A percentile compares a stretch with the other conserved stretches of the same genome.
These are phyloP conservation scores for Citrus sinensis DNA, from an alignment of 345 rosid species.

Conservation along the genomic window DVS_A1.0 CM039166.1:14378501-14379000, in stretches of 20 bases:
- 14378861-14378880: neutral
- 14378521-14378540: too few relatives aligned
- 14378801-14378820: slow-evolving; percentile 15
- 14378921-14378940: neutral
- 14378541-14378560: too few relatives aligned
- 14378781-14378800: neutral
- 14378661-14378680: neutral
- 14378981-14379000: neutral
- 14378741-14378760: slow-evolving; percentile 2
- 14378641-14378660: neutral
- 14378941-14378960: neutral
- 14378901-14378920: neutral
- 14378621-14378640: neutral
- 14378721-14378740: slow-evolving; percentile 10
- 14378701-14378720: slow-evolving; percentile 7
- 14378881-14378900: neutral
- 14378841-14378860: neutral
- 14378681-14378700: neutral
- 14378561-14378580: neutral
- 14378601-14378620: neutral
- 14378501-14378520: too few relatives aligned
- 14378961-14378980: neutral
- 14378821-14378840: neutral
- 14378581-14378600: neutral
- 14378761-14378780: neutral